Evolutionary conservation across 163 green algal genomes (phyloP).

Genomic region (Chlorella variabilis): DNA sequence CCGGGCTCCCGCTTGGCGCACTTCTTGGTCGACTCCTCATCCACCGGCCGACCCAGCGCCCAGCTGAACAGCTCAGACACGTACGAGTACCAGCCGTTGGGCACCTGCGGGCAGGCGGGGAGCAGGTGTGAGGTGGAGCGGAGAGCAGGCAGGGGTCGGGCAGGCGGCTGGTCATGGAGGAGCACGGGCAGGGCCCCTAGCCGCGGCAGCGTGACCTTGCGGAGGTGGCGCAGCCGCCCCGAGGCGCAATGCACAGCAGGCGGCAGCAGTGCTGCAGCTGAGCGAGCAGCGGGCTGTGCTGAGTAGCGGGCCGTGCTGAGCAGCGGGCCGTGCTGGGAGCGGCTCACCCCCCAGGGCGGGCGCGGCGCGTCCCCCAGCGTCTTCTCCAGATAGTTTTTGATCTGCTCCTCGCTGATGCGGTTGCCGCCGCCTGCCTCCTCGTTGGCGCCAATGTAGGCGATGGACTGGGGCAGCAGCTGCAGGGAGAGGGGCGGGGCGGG

Average conservation of each 20-base stretch:
- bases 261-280: no score
- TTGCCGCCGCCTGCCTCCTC: slow-evolving; percentile 84
- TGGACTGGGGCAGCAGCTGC: slow-evolving; percentile 64
- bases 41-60: slow-evolving; percentile 63
- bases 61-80: slow-evolving; percentile 81
- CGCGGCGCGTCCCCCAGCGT: slow-evolving; percentile 78
- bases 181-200: no score
- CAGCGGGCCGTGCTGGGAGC: no score
- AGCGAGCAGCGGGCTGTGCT: no score
- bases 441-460: slow-evolving; percentile 38
- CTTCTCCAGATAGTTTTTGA: slow-evolving; percentile 70
- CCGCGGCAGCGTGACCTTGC: no score
- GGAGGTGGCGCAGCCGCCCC: no score
- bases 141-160: no score
- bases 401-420: slow-evolving; percentile 65
- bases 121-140: not conserved
- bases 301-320: no score
- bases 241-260: no score
- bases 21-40: slow-evolving; percentile 65
- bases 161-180: no score
- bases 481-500: not conserved
- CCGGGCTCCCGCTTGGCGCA: slow-evolving; percentile 82
- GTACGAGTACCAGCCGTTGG: slow-evolving; percentile 74
- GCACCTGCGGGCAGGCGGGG: slow-evolving; percentile 63
- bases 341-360: slow-evolving; percentile 78